phyloP scores from a whole-genome alignment of 2,329 filamentous ascomycete species.

The Alternaria hordeiaustralica region DNA sequence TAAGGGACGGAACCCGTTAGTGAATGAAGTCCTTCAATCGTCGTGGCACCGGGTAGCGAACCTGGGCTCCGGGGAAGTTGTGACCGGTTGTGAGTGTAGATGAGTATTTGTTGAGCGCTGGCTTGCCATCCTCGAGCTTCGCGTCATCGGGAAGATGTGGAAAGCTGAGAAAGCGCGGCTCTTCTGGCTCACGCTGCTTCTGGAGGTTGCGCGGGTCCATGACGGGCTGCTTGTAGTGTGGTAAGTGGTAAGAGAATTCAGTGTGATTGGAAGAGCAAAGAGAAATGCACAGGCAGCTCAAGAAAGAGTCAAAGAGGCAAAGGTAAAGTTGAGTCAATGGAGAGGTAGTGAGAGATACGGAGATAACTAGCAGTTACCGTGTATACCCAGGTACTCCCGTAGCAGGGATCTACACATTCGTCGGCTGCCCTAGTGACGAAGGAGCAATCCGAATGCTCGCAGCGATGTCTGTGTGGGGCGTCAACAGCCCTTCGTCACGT shows the following conservation, averaged over 20 bases:
- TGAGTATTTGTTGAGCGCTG: constrained; percentile 85
- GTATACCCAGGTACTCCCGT: constrained; percentile 25
- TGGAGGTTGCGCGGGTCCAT: constrained; percentile 48
- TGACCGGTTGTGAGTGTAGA: constrained; percentile 80
- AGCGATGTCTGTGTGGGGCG: constrained; percentile 25
- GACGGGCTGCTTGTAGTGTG: constrained; percentile 7
- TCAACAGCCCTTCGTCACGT: constrained; percentile 10
- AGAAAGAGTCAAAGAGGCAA: not conserved
- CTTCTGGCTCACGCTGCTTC: constrained; percentile 46
- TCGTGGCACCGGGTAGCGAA: constrained; percentile 44
- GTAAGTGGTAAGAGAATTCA: not conserved
- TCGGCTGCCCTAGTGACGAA: constrained; percentile 22
- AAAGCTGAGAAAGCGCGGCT: constrained; percentile 62
- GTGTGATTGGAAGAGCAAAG: not conserved
- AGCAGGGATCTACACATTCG: constrained; percentile 20
- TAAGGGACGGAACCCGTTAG: constrained; percentile 46
- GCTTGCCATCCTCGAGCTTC: constrained; percentile 63
- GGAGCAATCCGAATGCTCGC: constrained; percentile 23
- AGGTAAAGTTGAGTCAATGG: constrained; percentile 1
- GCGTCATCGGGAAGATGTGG: constrained; percentile 60
- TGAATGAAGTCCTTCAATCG: not conserved
- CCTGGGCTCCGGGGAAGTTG: constrained; percentile 91
- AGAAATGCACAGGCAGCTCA: not conserved
- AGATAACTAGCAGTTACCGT: constrained; percentile 26
- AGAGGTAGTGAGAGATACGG: constrained; percentile 27